Percentiles rank a stretch among this genome's conserved stretches.
phyloP scores from a whole-genome alignment of 495 filamentous ascomycete species.

The Penicillium ochrochloron region DNA sequence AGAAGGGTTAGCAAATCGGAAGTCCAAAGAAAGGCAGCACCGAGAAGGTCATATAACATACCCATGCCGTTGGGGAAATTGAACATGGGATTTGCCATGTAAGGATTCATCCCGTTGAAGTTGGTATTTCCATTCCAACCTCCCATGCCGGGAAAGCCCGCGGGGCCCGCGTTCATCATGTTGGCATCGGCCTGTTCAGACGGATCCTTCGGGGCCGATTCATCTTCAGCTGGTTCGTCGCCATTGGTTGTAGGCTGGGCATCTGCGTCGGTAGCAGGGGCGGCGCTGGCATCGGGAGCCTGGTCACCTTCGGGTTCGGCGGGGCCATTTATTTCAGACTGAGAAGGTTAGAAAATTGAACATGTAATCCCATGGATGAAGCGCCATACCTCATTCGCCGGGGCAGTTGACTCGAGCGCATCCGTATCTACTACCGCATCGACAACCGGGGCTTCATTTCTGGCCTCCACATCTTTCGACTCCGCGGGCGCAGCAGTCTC shows the following conservation, averaged over 20 bases:
- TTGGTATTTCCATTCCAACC: slow-evolving; percentile 63
- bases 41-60: slow-evolving; percentile 50
- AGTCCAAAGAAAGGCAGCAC: neutral
- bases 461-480: neutral
- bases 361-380: neutral
- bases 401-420: neutral
- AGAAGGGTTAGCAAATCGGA: slow-evolving; percentile 14
- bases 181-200: slow-evolving; percentile 20
- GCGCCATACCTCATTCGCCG: slow-evolving; percentile 17
- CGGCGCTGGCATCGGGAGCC: slow-evolving; percentile 8
- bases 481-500: slow-evolving; percentile 11
- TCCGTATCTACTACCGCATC: slow-evolving; percentile 8
- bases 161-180: slow-evolving; percentile 38
- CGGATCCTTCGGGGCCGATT: slow-evolving; percentile 32
- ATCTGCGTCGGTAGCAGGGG: slow-evolving; percentile 13
- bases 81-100: slow-evolving; percentile 76
- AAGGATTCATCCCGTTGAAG: slow-evolving; percentile 74
- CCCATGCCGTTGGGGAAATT: slow-evolving; percentile 77
- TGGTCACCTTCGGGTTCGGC: slow-evolving; percentile 11
- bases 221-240: slow-evolving; percentile 23
- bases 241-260: slow-evolving; percentile 19
- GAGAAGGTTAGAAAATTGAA: neutral
- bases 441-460: slow-evolving; percentile 6
- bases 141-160: slow-evolving; percentile 64
- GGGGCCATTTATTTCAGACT: slow-evolving; percentile 1